These are phyloP conservation scores for Lentinula sp. DNA, from an alignment of 768 basidiomycete genomes.

Conservation along the genomic window DNA sequence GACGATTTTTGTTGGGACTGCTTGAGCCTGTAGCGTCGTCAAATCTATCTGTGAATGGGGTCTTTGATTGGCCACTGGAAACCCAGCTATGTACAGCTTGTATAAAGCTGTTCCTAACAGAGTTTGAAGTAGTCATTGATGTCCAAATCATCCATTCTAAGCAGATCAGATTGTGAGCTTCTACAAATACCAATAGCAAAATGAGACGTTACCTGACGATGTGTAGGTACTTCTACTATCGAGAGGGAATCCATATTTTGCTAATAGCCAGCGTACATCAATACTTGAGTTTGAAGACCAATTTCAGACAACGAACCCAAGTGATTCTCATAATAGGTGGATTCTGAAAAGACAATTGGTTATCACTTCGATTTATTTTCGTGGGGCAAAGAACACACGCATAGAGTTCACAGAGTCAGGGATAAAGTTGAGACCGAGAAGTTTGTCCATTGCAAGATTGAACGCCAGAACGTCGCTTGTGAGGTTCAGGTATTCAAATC, in stretches of 20 bases:
- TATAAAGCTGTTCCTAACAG: conserved; percentile 27
- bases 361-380: not conserved
- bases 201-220: not conserved
- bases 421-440: conserved; percentile 35
- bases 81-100: conserved; percentile 24
- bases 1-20: conserved; percentile 31
- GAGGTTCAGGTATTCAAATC: too few species aligned
- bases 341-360: not conserved
- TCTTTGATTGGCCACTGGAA: conserved; percentile 22
- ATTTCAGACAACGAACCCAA: not conserved
- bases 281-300: not conserved
- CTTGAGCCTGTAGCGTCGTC: conserved; percentile 26
- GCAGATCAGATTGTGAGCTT: not conserved
- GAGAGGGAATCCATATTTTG: conserved; percentile 2
- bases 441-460: conserved; percentile 44
- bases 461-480: conserved; percentile 37
- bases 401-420: conserved; percentile 9
- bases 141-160: conserved; percentile 38
- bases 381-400: not conserved
- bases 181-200: too few species aligned
- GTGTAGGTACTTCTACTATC: not conserved
- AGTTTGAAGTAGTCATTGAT: conserved; percentile 22
- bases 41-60: conserved; percentile 33
- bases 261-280: not conserved
- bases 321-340: not conserved